Evolutionary conservation across 805 yeast species (phyloP), one percentile per base, ranked within the genome.

Genomic region (Tetrapisispora iriomotensis): DNA sequence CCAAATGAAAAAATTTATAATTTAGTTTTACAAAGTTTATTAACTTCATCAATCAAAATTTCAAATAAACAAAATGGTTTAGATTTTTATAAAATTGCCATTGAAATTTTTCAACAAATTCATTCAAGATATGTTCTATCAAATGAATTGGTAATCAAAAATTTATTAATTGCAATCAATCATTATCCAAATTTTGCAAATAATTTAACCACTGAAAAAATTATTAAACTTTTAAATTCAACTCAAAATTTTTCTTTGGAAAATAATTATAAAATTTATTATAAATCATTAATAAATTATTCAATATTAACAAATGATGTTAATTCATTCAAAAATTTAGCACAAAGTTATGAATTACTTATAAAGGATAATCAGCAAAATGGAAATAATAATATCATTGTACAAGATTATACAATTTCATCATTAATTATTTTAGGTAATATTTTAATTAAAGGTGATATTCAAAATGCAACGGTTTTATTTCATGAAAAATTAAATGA

Each of bases 1-100:
- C 92, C 92, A 14, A 66, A 70, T 20, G 50, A 55, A 30, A 64
- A 62, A 15, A 79, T 83, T 7, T 81, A 74, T 56, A 64, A 72
- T 48, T 54, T 72, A 3, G 69, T 73, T 5, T 62, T 82, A 34
- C 58, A 61, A 18, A 68, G 72, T 23, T 62, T 82, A 21, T 63
- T 80, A 38, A 60, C 62, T 29, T 77, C 79, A 5, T 60, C 78
- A 1, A 60, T 69, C 29, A 56, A 53, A 33, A 51, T 45, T 9
- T 66, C 54, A 27, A 65, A 61, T 40, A 22, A 15, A 18, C 53
- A 50, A 23, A 70, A 65, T 46, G 75, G 71, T 15, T 48, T 47
- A 35, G 77, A 66, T 46, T 74, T 66, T 54, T 71, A 60, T 61
- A 67, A 65, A 49, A 72, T 71, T 48, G 78, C 69, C 30, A 61